phyloP scores from a whole-genome alignment of 2,329 filamentous ascomycete genomes.

The Rutstroemia sp. region DNA sequence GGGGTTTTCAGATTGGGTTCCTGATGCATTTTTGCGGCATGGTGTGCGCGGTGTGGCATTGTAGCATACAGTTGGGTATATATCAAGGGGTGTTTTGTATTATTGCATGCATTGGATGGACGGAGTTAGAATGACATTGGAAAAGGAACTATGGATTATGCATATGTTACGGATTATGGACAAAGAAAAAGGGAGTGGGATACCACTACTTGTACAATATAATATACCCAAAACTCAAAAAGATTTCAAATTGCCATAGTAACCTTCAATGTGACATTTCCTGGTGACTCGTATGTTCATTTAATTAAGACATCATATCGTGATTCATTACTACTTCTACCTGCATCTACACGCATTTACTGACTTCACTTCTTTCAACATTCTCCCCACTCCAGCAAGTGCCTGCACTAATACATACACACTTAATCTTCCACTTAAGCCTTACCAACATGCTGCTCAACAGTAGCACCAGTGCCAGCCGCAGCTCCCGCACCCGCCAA shows the following conservation, averaged over 20 bases:
- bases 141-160: background rate
- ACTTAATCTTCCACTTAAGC: background rate
- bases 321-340: too few relatives aligned
- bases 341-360: background rate
- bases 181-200: background rate
- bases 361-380: too few relatives aligned
- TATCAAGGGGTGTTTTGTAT: background rate
- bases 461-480: background rate
- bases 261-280: too few relatives aligned
- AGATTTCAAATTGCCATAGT: too few relatives aligned
- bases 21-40: background rate
- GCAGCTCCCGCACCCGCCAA: conserved; percentile 15
- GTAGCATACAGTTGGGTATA: background rate
- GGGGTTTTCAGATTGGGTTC: background rate
- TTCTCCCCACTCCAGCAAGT: too few relatives aligned
- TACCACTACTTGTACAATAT: background rate
- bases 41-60: background rate
- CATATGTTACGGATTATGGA: background rate
- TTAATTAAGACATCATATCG: too few relatives aligned
- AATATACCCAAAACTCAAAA: background rate
- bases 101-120: background rate
- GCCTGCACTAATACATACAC: too few relatives aligned
- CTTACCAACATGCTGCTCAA: background rate
- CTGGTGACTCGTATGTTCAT: background rate
- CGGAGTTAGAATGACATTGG: background rate